Evolutionary conservation across 1,284 basidiomycete genomes (phyloP).

Genomic region (Cutaneotrichosporon sp.): DNA sequence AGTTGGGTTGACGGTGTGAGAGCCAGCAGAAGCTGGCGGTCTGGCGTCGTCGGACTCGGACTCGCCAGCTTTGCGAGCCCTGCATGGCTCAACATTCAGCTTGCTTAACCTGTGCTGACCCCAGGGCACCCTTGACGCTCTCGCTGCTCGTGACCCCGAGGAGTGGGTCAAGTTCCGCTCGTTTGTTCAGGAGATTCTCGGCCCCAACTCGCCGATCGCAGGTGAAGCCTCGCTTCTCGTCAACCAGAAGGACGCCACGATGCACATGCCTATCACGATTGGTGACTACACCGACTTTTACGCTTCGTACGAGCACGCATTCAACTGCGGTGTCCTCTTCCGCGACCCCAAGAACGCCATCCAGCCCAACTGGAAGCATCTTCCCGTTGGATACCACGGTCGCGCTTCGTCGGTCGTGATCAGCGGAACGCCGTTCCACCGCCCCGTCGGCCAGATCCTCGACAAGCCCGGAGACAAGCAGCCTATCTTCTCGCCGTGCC

Average conservation of each 20-base stretch:
- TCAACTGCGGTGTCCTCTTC: constrained; percentile 30
- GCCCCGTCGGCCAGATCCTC: constrained; percentile 30
- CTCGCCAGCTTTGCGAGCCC: neutral
- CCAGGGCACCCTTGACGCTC: constrained; percentile 20
- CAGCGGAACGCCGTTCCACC: constrained; percentile 29
- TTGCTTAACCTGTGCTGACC: neutral
- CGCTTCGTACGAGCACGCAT: constrained; percentile 30
- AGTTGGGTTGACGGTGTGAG: neutral
- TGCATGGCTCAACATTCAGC: too few relatives aligned
- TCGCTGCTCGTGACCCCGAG: constrained; percentile 19
- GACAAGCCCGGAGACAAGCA: constrained; percentile 28
- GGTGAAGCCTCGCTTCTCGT: constrained; percentile 18
- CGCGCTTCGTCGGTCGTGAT: constrained; percentile 28
- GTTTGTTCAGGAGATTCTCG: constrained; percentile 19
- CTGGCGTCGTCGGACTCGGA: neutral
- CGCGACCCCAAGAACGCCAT: constrained; percentile 27
- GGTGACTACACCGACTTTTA: constrained; percentile 32
- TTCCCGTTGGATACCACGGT: constrained; percentile 34
- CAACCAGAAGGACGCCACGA: constrained; percentile 9
- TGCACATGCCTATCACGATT: constrained; percentile 25
- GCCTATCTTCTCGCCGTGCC: constrained; percentile 26
- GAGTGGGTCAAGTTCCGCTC: constrained; percentile 23
- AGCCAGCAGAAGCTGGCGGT: neutral
- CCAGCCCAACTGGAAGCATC: constrained; percentile 33
- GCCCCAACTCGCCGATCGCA: constrained; percentile 16